Percentiles rank a stretch among this genome's conserved stretches.
Conservation (phyloP, 75 land plant species). For the Pseudotsuga menziesii region DNA sequence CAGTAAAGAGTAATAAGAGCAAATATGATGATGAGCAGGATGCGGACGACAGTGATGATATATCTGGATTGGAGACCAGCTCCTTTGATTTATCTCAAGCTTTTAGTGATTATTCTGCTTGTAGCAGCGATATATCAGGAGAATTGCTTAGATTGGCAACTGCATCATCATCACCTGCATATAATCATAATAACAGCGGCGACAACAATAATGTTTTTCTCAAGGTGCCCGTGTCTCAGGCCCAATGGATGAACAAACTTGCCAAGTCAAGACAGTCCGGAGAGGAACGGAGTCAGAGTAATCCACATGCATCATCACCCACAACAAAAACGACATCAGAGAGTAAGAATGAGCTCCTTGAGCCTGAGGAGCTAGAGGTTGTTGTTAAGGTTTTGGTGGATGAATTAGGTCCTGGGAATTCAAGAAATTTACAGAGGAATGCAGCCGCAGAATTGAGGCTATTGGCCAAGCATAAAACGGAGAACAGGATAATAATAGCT, state of each 20-base stretch:
- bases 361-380: slow-evolving; percentile 2
- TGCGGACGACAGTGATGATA: not conserved
- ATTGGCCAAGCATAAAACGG: slow-evolving; percentile 53
- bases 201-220: not conserved
- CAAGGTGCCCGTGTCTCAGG: not conserved
- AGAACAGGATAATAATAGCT: slow-evolving; percentile 66
- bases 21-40: not conserved
- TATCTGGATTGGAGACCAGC: not conserved
- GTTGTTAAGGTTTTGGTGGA: slow-evolving; percentile 7
- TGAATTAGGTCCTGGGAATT: not conserved
- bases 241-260: slow-evolving; percentile 1
- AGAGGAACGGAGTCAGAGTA: not conserved
- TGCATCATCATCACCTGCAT: slow-evolving; percentile 2
- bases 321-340: not conserved
- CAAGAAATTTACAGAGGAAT: slow-evolving; percentile 40
- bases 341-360: slow-evolving; percentile 3
- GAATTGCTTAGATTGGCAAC: slow-evolving; percentile 13
- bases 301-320: not conserved
- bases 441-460: slow-evolving; percentile 63
- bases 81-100: slow-evolving; percentile 10
- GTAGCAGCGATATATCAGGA: slow-evolving; percentile 11
- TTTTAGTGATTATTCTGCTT: slow-evolving; percentile 7
- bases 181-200: not conserved
- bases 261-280: not conserved
- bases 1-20: not conserved